phyloP scores from a whole-genome alignment of 495 filamentous ascomycete species.

The Wilcoxina mikolae region DNA sequence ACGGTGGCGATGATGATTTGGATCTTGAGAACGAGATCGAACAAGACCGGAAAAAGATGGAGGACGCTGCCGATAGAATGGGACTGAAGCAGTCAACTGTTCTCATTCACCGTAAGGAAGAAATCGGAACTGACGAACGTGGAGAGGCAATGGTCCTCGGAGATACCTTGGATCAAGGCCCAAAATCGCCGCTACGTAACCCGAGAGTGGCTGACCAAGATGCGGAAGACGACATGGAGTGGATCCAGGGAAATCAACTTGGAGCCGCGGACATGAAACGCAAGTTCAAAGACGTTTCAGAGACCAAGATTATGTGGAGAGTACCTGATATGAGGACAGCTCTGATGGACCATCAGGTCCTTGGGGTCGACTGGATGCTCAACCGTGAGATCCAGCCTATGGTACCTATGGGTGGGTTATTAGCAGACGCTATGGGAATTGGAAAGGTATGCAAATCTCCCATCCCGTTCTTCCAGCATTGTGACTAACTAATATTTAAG shows the following conservation, averaged over 20 bases:
- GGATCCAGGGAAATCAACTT: conserved; percentile 8
- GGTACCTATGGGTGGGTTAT: conserved; percentile 40
- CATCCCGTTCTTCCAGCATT: conserved; percentile 2
- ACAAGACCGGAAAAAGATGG: conserved; percentile 10
- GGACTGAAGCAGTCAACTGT: conserved; percentile 10
- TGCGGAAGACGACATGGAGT: conserved; percentile 14
- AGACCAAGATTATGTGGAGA: conserved; percentile 29
- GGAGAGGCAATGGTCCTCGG: not conserved
- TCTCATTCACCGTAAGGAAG: conserved; percentile 7
- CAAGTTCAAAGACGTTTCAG: conserved; percentile 14
- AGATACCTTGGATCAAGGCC: not conserved
- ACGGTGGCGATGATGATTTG: not conserved
- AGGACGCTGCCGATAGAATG: conserved; percentile 7
- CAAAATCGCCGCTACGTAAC: not conserved
- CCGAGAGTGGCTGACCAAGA: not conserved
- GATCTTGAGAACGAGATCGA: conserved; percentile 13
- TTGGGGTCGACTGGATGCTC: conserved; percentile 29
- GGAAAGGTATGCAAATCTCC: too few species aligned
- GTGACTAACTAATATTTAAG: conserved; percentile 30
- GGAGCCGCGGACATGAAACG: not conserved
- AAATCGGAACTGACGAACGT: not conserved
- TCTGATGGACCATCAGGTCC: conserved; percentile 25
- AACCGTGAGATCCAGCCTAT: conserved; percentile 13
- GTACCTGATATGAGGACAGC: conserved; percentile 24
- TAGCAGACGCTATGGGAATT: conserved; percentile 61